phyloP scores from a whole-genome alignment of 306 rosid genomes.

The Ammopiptanthus mongolicus region DNA sequence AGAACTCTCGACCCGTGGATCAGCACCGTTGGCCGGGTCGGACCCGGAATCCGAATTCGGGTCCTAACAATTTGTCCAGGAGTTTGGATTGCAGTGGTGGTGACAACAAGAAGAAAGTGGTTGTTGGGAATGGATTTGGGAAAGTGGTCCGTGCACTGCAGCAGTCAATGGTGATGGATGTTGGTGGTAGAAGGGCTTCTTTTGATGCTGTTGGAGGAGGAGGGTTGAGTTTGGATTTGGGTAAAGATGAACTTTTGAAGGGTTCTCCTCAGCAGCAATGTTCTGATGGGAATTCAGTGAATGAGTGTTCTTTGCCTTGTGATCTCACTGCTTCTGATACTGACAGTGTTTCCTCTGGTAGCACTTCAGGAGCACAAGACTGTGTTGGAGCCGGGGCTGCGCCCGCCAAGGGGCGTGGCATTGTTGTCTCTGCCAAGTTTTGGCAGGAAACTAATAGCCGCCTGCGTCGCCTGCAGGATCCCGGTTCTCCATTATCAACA shows the following conservation, averaged over 20 bases:
- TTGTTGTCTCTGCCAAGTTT: slow-evolving; percentile 77
- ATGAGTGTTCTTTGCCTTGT: slow-evolving; percentile 53
- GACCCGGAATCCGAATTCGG: slow-evolving; percentile 31
- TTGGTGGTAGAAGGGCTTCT: slow-evolving; percentile 57
- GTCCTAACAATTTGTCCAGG: slow-evolving; percentile 44
- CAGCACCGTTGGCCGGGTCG: slow-evolving; percentile 95
- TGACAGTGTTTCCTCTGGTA: slow-evolving; percentile 94
- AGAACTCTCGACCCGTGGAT: slow-evolving; percentile 70
- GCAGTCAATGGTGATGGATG: too few species aligned
- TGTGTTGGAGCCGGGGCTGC: slow-evolving; percentile 35
- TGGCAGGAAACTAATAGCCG: slow-evolving; percentile 99
- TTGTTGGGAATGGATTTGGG: slow-evolving; percentile 67
- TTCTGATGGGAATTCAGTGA: slow-evolving; percentile 46
- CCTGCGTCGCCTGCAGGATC: slow-evolving; percentile 84
- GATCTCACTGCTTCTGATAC: slow-evolving; percentile 94
- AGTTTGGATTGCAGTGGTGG: slow-evolving; percentile 58
- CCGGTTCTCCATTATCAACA: slow-evolving; percentile 74
- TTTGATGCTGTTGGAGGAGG: slow-evolving; percentile 54
- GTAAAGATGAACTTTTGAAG: slow-evolving; percentile 53
- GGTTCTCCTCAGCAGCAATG: slow-evolving; percentile 26
- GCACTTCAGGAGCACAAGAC: slow-evolving; percentile 85
- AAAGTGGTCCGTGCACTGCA: slow-evolving; percentile 64
- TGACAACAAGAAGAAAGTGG: slow-evolving; percentile 39
- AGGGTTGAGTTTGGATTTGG: slow-evolving; percentile 83
- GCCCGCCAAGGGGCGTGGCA: slow-evolving; percentile 56